Percentiles rank a stretch among this genome's conserved stretches.
Evolutionary conservation across 2,329 filamentous ascomycete species (phyloP).

Genomic region (Aspergillus cejpii): DNA sequence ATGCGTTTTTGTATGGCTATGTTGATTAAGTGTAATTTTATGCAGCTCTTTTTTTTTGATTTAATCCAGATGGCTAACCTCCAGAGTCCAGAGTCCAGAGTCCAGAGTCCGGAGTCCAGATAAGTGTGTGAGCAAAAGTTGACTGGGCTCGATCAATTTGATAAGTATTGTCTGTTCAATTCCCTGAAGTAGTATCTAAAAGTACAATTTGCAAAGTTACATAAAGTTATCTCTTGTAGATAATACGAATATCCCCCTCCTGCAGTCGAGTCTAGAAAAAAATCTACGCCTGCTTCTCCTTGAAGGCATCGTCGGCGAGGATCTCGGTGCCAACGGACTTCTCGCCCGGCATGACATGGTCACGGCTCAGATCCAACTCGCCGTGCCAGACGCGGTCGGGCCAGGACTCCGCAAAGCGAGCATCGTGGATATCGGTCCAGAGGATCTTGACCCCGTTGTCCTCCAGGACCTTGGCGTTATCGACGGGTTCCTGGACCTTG

Average conservation of each 20-base stretch:
- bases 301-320: constrained; percentile 21
- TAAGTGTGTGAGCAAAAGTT: no score
- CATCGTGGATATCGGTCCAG: constrained; percentile 44
- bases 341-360: constrained; percentile 33
- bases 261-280: background rate
- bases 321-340: constrained; percentile 17
- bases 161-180: constrained; percentile 13
- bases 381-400: constrained; percentile 41
- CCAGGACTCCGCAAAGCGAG: constrained; percentile 39
- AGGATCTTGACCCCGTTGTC: constrained; percentile 38
- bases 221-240: constrained; percentile 15
- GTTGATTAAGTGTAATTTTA: constrained; percentile 12
- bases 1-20: constrained; percentile 12
- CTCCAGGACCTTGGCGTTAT: constrained; percentile 23
- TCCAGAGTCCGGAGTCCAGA: no score
- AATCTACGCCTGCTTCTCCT: constrained; percentile 20
- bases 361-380: constrained; percentile 32
- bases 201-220: constrained; percentile 19
- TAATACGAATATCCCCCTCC: constrained; percentile 12
- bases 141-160: no score
- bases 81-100: no score
- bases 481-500: constrained; percentile 25
- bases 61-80: background rate
- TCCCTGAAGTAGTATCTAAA: constrained; percentile 17
- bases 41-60: constrained; percentile 1